Evolutionary conservation across 148 eudicot genomes (phyloP).

Genomic region (Silene conica): DNA sequence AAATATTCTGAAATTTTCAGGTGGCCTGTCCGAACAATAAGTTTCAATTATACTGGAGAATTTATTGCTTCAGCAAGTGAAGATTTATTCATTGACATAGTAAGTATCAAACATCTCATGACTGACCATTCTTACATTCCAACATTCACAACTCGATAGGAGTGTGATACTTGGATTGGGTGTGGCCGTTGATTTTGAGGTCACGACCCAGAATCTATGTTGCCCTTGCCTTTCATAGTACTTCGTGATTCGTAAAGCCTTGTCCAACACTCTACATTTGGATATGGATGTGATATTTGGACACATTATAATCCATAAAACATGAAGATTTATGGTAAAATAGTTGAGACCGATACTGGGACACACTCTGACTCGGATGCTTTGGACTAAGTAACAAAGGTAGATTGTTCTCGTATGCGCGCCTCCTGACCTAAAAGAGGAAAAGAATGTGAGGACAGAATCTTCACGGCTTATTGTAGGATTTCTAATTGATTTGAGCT

Average conservation of each 20-base stretch:
- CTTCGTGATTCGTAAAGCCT: background rate
- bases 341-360: too few relatives aligned
- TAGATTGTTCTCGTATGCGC: background rate
- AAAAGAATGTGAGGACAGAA: too few relatives aligned
- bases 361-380: background rate
- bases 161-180: too few relatives aligned
- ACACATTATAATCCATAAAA: too few relatives aligned
- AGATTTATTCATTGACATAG: constrained; percentile 92
- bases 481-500: background rate
- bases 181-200: background rate
- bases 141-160: too few relatives aligned
- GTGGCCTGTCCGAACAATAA: constrained; percentile 98
- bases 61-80: constrained; percentile 97
- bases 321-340: background rate
- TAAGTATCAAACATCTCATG: constrained; percentile 29
- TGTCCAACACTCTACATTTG: background rate
- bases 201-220: background rate
- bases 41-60: constrained; percentile 96
- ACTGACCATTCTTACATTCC: background rate
- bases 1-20: constrained; percentile 33
- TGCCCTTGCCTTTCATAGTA: background rate
- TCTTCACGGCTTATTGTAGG: background rate
- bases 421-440: background rate
- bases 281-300: too few relatives aligned
- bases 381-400: background rate